Evolutionary conservation across 2,329 filamentous ascomycete species (phyloP), one percentile per base, ranked within the genome.

Genomic region (Laburnicola sp.): DNA sequence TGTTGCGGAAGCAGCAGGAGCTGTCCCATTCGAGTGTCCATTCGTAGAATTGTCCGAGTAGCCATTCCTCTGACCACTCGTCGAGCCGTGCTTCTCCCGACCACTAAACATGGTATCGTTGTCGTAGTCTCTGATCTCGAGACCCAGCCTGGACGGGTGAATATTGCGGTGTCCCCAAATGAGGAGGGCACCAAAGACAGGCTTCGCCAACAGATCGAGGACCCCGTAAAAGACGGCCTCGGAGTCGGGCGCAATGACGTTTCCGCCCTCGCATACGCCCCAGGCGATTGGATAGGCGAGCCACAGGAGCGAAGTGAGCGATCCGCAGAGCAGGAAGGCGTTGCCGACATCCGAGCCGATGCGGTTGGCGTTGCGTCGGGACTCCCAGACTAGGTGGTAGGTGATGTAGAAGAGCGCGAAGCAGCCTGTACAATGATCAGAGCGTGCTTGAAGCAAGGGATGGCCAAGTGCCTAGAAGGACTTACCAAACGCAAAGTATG

Each of bases 141-240:
- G 74, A 5, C 85, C 84, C 9, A 88, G 74, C 10, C 76, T 72
- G 4, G 75, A 72, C 7, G 83, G 81, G 39, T 83, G 79, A 44
- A 87, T 86, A 57, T 81, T 82, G 40, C 82, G 77, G 67, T 87
- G 85, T 1, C 84, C 83, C 72, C 75, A 83, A 43, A 89, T 73
- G 1, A 89, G 76, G 0, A 87, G 64, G 9, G 76, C 74, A 11
- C 83, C 82, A 57, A 88, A 88, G 6, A 81, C 75, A 0, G 84
- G 83, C 73, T 88, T 88, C 5, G 85, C 80, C 2, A 87, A 53
- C 4, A 88, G 69, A 53, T 89, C 86, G 0, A 89, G 76, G 2
- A 88, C 73, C 36, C 85, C 84, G 63, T 89, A 89, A 66, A 88
- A 87, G 51, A 87, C 73, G 8, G 84, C 83, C 64, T 89, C 86